Conservation (phyloP, 2,329 filamentous ascomycete species). For the Fusarium napiforme region DNA sequence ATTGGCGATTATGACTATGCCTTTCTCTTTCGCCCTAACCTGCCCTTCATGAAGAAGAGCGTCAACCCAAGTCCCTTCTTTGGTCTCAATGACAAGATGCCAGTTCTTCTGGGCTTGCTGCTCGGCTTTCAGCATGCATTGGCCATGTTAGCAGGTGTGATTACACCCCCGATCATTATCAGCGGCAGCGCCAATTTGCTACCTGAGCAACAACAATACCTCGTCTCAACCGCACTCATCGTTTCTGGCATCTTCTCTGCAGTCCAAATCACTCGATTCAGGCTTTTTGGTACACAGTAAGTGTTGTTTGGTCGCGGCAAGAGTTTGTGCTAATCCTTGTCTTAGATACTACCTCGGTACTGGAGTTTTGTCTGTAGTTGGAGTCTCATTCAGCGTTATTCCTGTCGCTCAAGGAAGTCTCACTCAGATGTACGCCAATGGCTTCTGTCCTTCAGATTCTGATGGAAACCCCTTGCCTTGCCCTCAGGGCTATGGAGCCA, state of each 20-base stretch:
- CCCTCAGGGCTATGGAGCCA: conserved; percentile 77
- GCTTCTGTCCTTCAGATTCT: conserved; percentile 69
- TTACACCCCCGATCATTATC: conserved; percentile 82
- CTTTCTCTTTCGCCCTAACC: conserved; percentile 83
- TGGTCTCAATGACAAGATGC: conserved; percentile 82
- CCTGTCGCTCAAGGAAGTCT: conserved; percentile 71
- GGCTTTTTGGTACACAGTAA: conserved; percentile 72
- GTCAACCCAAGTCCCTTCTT: conserved; percentile 75
- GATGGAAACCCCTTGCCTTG: conserved; percentile 77
- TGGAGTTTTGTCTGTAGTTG: conserved; percentile 82
- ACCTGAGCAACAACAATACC: conserved; percentile 73
- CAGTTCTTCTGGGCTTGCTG: conserved; percentile 76
- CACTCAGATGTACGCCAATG: conserved; percentile 80
- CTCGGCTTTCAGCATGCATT: conserved; percentile 84
- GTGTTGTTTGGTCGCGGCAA: conserved; percentile 20
- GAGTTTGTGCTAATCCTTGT: background rate
- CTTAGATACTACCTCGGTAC: conserved; percentile 80
- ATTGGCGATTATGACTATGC: conserved; percentile 90
- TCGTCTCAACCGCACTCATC: conserved; percentile 82
- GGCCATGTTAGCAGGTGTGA: conserved; percentile 79
- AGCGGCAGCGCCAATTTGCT: conserved; percentile 72
- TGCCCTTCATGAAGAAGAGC: conserved; percentile 80
- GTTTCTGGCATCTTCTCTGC: conserved; percentile 80
- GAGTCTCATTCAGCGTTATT: conserved; percentile 56
- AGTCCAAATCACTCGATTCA: conserved; percentile 82